A percentile compares a stretch with the other conserved stretches of the same genome.
Conservation (phyloP, 768 basidiomycete genomes). For the Rhizopogon vulgaris region DNA sequence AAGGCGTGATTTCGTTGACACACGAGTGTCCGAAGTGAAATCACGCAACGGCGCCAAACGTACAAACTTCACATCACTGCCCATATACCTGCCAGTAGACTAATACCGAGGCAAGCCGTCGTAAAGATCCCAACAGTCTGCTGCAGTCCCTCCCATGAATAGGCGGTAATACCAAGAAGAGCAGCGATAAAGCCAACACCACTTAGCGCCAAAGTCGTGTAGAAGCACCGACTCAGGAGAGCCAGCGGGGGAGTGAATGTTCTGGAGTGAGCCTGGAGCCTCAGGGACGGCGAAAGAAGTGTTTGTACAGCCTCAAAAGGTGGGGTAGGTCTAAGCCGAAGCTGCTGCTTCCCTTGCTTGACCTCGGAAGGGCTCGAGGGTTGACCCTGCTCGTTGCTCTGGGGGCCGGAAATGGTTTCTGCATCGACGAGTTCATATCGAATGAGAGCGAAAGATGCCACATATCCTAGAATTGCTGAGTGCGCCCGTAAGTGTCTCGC, state of each 20-base stretch:
- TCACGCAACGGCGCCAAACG: not conserved
- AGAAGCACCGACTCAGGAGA: slow-evolving; percentile 20
- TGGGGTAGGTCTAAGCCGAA: not conserved
- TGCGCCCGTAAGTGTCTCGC: not conserved
- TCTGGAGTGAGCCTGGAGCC: not conserved
- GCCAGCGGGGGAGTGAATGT: slow-evolving; percentile 8
- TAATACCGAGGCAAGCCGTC: slow-evolving; percentile 19
- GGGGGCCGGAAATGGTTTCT: not conserved
- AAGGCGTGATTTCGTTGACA: not conserved
- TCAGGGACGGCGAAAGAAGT: not conserved
- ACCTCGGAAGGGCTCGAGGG: too few species aligned
- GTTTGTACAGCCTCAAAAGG: not conserved
- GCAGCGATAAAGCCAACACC: slow-evolving; percentile 19
- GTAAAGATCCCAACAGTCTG: slow-evolving; percentile 21
- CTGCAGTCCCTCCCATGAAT: slow-evolving; percentile 19
- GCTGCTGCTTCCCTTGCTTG: not conserved
- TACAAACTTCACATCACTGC: slow-evolving; percentile 10
- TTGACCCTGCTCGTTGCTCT: not conserved
- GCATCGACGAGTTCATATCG: slow-evolving; percentile 20
- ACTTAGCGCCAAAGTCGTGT: slow-evolving; percentile 19
- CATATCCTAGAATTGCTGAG: slow-evolving; percentile 21
- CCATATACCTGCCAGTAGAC: slow-evolving; percentile 16
- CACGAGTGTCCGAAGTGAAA: not conserved
- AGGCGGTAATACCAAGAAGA: slow-evolving; percentile 20
- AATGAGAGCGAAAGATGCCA: slow-evolving; percentile 22